Evolutionary conservation across 1,139 yeast genomes (phyloP).

Genomic region (Nakaseomyces glabratus): DNA sequence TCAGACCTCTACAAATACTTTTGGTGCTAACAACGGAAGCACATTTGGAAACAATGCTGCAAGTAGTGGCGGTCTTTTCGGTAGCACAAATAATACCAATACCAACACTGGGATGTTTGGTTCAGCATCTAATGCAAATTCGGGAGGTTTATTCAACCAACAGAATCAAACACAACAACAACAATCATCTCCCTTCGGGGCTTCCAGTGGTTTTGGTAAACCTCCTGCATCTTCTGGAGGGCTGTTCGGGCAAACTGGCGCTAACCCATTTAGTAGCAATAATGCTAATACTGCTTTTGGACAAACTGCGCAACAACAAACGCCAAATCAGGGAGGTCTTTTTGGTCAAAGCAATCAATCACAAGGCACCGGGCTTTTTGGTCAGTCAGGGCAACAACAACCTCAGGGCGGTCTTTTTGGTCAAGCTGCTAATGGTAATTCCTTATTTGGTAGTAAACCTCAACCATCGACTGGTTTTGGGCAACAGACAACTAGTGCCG

Average conservation of each 20-base stretch:
- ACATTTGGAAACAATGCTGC: conserved; percentile 12
- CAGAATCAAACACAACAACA: conserved; percentile 22
- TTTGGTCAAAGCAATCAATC: conserved; percentile 25
- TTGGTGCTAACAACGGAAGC: conserved; percentile 15
- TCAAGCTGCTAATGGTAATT: not conserved
- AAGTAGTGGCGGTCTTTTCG: conserved; percentile 25
- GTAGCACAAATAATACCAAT: conserved; percentile 15
- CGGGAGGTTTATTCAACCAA: conserved; percentile 34
- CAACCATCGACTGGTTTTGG: conserved; percentile 24
- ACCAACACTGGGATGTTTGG: conserved; percentile 24
- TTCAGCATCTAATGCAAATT: conserved; percentile 10
- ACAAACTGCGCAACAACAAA: conserved; percentile 11
- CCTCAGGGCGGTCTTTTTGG: conserved; percentile 29
- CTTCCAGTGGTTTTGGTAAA: conserved; percentile 6
- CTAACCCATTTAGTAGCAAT: too few species aligned
- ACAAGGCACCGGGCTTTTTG: conserved; percentile 34
- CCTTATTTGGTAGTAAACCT: conserved; percentile 7
- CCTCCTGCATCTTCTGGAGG: conserved; percentile 18
- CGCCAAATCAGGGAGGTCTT: conserved; percentile 4
- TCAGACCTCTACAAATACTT: conserved; percentile 7
- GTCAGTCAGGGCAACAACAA: conserved; percentile 30
- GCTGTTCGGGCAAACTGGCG: conserved; percentile 14
- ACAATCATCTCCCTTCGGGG: conserved; percentile 11
- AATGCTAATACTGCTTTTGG: conserved; percentile 12
- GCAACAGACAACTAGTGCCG: conserved; percentile 21